These are phyloP conservation scores for Metroxylon sagu DNA, from an alignment of 176 grass and related monocot genomes.

Conservation along the genomic window DNA sequence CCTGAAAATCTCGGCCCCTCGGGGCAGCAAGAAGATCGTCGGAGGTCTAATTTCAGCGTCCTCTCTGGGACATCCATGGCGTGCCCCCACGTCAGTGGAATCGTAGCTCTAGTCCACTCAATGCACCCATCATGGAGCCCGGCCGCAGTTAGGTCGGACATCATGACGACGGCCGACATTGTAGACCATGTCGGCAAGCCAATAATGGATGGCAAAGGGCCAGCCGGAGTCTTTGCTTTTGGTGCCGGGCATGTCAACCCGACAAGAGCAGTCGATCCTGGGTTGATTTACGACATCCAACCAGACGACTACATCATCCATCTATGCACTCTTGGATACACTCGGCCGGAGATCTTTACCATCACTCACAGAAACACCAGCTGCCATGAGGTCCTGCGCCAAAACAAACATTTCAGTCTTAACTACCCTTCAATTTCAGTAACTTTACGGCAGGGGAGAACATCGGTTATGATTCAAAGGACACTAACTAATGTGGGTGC, in stretches of 20 bases:
- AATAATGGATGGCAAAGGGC: conserved; percentile 42
- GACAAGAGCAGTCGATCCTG: conserved; percentile 48
- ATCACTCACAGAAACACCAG: conserved; percentile 62
- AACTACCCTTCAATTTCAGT: conserved; percentile 86
- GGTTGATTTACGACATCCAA: conserved; percentile 66
- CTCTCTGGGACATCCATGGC: conserved; percentile 92
- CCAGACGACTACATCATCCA: conserved; percentile 59
- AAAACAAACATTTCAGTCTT: conserved; percentile 43
- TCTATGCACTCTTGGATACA: conserved; percentile 79
- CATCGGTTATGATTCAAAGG: conserved; percentile 26
- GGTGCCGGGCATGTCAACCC: conserved; percentile 69
- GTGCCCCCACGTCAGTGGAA: conserved; percentile 68
- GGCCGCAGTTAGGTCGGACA: conserved; percentile 39
- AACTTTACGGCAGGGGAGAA: conserved; percentile 31
- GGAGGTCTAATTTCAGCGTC: conserved; percentile 69
- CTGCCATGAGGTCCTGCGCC: conserved; percentile 32
- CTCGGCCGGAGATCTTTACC: conserved; percentile 47
- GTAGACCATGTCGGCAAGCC: conserved; percentile 53
- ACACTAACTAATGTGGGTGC: conserved; percentile 60
- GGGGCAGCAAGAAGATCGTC: conserved; percentile 43
- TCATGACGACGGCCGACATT: conserved; percentile 73
- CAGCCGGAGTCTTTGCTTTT: conserved; percentile 43
- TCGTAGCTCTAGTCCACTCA: conserved; percentile 51
- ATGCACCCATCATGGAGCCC: conserved; percentile 65
- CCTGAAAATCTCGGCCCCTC: conserved; percentile 53